Evolutionary conservation across 306 rosid genomes (phyloP), one percentile per base, ranked within the genome.

Genomic region (Carpinus fangiana): DNA sequence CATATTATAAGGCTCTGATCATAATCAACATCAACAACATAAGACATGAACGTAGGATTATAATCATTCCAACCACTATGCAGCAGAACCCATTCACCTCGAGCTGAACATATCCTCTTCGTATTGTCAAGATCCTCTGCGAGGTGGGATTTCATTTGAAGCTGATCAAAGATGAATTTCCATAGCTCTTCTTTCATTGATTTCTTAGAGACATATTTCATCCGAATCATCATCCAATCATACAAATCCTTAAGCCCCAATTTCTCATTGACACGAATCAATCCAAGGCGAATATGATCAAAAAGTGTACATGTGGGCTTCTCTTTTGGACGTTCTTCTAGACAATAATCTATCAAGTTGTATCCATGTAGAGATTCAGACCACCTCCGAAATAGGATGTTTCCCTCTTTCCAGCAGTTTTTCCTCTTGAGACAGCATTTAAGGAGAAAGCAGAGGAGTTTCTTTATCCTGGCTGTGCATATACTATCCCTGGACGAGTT

Each of bases 301-400:
- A 10, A 7, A 14, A 23, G 26, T 23, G 26, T 2, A 31, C 41
- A 5, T 28, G 1, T 3, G 3, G 3, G n/a, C 20, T 12, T 52
- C 8, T 26, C 0, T 23, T 9, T 67, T 34, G 62, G 43, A 12
- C 81, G 65, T 61, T 79, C 81, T 38, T 74, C 28, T 1, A 83
- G 78, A 61, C 84, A 81, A 78, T 79, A 83, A 3, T 46, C 7
- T 48, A 87, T 75, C 73, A 89, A 75, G 38, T 89, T 82, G 79
- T 34, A 75, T 14, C 43, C 51, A 4, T 85, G 61, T 10, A 89
- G 60, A 20, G 80, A 67, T 66, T 78, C 85, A 12, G 81, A 82
- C 93, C 93, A 89, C 65, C 90, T 82, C 2, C 83, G 84, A 43
- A 57, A 77, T 0, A 78, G 18, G 26, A 77, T 1, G 8, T 0